These are phyloP conservation scores for Lentinus polychrous DNA, from an alignment of 1,284 basidiomycete species.

Conservation along the genomic window DNA sequence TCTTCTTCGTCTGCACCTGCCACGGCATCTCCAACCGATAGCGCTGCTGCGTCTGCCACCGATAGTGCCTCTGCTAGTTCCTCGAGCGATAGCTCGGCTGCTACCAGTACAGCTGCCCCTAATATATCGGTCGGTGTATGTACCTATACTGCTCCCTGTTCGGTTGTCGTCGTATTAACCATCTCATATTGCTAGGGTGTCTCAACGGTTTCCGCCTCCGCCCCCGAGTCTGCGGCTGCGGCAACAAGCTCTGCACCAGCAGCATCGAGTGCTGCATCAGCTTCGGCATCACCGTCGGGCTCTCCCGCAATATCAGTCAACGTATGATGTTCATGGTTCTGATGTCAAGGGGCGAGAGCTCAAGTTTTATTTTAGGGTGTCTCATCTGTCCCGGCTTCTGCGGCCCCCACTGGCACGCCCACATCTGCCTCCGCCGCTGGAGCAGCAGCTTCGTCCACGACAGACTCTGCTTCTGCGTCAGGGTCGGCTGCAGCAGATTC, in stretches of 20 bases:
- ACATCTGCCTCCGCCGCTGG: constrained; percentile 5
- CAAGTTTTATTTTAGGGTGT: constrained; percentile 3
- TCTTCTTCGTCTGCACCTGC: not conserved
- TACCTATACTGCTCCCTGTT: not conserved
- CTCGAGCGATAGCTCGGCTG: not conserved
- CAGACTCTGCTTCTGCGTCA: constrained; percentile 10
- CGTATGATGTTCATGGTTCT: not conserved
- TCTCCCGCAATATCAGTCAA: constrained; percentile 5
- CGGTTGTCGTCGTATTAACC: not conserved
- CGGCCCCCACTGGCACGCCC: not conserved
- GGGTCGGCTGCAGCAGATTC: constrained; percentile 14
- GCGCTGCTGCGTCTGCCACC: constrained; percentile 7
- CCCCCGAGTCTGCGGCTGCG: not conserved
- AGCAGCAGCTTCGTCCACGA: constrained; percentile 7
- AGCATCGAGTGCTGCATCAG: constrained; percentile 5
- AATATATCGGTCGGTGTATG: not conserved
- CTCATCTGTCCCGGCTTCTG: constrained; percentile 6
- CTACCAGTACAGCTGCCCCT: constrained; percentile 4
- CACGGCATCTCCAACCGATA: not conserved
- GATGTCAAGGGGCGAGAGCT: not conserved
- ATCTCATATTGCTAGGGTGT: constrained; percentile 5
- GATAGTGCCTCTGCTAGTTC: not conserved
- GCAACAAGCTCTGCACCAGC: constrained; percentile 2
- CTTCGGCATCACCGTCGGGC: constrained; percentile 1
- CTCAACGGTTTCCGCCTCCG: constrained; percentile 2